Evolutionary conservation across 306 rosid species (phyloP).

Genomic region (Inga oerstediana): DNA sequence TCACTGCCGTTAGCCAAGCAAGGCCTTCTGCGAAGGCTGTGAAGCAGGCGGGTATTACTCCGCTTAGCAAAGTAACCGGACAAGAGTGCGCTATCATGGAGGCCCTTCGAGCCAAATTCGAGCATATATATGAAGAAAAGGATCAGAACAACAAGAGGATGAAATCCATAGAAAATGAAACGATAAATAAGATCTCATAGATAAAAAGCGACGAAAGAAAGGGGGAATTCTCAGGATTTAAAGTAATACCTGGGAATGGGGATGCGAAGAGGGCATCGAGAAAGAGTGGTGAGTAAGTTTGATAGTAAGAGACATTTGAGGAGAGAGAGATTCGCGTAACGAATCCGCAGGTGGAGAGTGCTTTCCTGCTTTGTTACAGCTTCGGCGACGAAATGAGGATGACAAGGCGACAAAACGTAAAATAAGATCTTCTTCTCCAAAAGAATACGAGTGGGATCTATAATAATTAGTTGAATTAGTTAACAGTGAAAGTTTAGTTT

Average conservation of each 20-base stretch:
- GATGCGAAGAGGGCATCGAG: slow-evolving; percentile 17
- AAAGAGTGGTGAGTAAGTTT: slow-evolving; percentile 26
- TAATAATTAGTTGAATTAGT: no score
- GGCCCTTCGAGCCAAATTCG: slow-evolving; percentile 25
- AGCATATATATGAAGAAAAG: slow-evolving; percentile 20
- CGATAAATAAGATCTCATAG: not conserved
- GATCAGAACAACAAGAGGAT: not conserved
- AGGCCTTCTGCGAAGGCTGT: slow-evolving; percentile 25
- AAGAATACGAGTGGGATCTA: no score
- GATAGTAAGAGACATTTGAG: slow-evolving; percentile 37
- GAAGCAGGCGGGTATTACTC: slow-evolving; percentile 29
- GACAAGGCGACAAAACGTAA: not conserved
- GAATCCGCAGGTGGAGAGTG: not conserved
- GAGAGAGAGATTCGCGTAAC: not conserved
- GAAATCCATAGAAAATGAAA: not conserved
- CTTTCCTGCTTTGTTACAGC: not conserved
- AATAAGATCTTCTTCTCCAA: no score
- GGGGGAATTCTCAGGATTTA: not conserved
- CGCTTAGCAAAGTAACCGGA: slow-evolving; percentile 30
- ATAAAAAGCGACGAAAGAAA: not conserved
- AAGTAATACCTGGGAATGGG: slow-evolving; percentile 34
- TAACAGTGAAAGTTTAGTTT: no score
- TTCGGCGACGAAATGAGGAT: not conserved
- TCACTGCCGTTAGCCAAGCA: slow-evolving; percentile 39
- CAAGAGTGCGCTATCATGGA: slow-evolving; percentile 28